Percentiles rank a stretch among this genome's conserved stretches.
Evolutionary conservation across 2,329 filamentous ascomycete genomes (phyloP).

Genomic region (Epichloe uncinata): DNA sequence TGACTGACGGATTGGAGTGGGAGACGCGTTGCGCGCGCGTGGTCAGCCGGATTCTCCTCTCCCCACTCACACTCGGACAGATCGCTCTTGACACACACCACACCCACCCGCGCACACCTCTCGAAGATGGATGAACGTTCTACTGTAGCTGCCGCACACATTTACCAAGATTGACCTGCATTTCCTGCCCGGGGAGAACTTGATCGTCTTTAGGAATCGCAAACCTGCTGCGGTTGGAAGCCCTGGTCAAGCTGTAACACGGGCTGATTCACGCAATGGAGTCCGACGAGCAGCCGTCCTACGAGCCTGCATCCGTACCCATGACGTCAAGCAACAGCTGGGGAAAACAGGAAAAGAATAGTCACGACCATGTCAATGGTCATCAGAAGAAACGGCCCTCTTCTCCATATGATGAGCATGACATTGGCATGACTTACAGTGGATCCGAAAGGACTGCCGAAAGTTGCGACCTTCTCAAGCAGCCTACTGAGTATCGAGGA

Average conservation of each 20-base stretch:
- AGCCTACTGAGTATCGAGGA: conserved; percentile 2
- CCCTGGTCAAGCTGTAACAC: neutral
- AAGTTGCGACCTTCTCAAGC: conserved; percentile 3
- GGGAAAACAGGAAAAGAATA: neutral
- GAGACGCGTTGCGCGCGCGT: conserved; percentile 5
- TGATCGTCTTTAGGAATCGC: too few species aligned
- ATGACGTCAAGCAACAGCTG: conserved; percentile 2
- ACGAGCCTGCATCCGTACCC: conserved; percentile 7
- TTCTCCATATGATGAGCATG: neutral
- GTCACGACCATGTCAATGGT: neutral
- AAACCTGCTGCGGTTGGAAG: too few species aligned
- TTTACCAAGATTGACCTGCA: too few species aligned
- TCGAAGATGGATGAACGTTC: too few species aligned
- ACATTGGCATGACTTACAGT: neutral
- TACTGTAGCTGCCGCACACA: too few species aligned
- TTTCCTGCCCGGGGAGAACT: too few species aligned
- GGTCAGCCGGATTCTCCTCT: neutral
- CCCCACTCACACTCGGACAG: too few species aligned
- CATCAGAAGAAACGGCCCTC: neutral
- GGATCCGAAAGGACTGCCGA: neutral
- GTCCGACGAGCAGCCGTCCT: neutral
- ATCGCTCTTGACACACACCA: too few species aligned
- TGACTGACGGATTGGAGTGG: neutral
- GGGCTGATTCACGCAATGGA: neutral
- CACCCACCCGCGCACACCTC: too few species aligned